Evolutionary conservation across 2,329 filamentous ascomycete genomes (phyloP), one percentile per base, ranked within the genome.

Genomic region (Neonectria punicea): DNA sequence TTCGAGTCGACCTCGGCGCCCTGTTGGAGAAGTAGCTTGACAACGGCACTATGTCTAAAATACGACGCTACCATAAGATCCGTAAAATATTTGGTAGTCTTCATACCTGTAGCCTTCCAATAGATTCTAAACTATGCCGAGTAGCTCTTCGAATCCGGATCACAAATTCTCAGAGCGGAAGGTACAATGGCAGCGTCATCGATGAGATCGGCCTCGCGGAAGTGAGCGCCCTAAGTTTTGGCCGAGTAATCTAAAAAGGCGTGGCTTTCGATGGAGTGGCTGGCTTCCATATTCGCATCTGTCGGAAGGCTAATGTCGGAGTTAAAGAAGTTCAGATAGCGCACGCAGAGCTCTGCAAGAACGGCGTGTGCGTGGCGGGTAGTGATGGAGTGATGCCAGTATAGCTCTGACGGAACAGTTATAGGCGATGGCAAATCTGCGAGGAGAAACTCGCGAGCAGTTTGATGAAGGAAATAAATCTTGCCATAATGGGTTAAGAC

Each of bases 391-490:
- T 41, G 16, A 18, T 41, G 5, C 46, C 1, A n/a, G 51, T 51
- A 13, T 51, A 64, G 13, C 36, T 16, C 39, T 18, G 11, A 50
- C 25, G 9, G 53, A 28, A 5, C 6, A 18, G 11, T 13, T 44
- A 5, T 39, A 5, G 53, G 30, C 6, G 28, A 56, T 63, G 34
- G 55, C 8, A 10, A 41, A 18, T 41, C 50, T 56, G 2, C 60
- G 1, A 75, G 62, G n/a, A 41, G 39, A 41, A 78, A 79, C 53
- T 78, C 75, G 8, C 74, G 67, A 43, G 75, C 76, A 2, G 75
- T 77, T 68, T 78, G 74, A 60, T 78, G 74, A 13, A 78, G 60
- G 36, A 79, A 72, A 49, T 77, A 75, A 50, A 79, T 49, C 10
- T 53, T 75, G n/a, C 59, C 68, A 11, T 74, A 50, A 36, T 78